Base-by-base conservation (phyloP, 495 filamentous ascomycete species). In the Achaetomiella virescens region DNA sequence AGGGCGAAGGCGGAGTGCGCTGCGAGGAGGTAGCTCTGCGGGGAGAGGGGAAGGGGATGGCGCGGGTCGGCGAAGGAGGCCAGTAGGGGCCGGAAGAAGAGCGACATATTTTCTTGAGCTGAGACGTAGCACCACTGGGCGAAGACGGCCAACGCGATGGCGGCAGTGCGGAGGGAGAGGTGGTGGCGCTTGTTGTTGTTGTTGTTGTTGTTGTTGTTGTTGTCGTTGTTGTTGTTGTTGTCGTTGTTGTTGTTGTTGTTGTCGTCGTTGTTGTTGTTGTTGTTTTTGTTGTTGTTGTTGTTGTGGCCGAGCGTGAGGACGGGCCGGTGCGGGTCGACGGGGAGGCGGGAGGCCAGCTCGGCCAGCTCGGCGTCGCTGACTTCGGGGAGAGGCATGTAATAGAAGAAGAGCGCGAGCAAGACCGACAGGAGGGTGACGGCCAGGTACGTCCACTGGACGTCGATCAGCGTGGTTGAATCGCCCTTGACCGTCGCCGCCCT, bases 401-500 rank as follows among this genome's bases (percentile, higher is more conserved):
- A 82, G 58, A 82, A 80, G 62, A 79, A 78, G 17, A 82, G 68
- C 1, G 80, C 81, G 18, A 88, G 79, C 22, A 79, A 70, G 45
- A 85, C 86, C 52, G 85, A 85, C 57, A 90, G 84, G 37, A 86
- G 80, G 3, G 85, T 85, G 48, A 89, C 83, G 46, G 79, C 85
- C 0, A 90, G 77, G 63, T 90, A 91, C 0, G 84, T 81, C 86
- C 87, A 90, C 66, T 91, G 87, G 20, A 91, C 86, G 46, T 85
- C 78, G 45, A 87, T 76, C 1, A 82, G 70, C 1, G 68, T 70
- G 11, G 61, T 60, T 5, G 69, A 63, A 38, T 52, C 45, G 6
- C 17, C 14, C 5, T 1, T 7, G 24, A 31, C 25, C 38, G 27
- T 2, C 14, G 17, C 9, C 47, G 11, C 49, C 49, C 43, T 57